Evolutionary conservation across 441 rosid species (phyloP).

Genomic region (Pelargonium citronellum): DNA sequence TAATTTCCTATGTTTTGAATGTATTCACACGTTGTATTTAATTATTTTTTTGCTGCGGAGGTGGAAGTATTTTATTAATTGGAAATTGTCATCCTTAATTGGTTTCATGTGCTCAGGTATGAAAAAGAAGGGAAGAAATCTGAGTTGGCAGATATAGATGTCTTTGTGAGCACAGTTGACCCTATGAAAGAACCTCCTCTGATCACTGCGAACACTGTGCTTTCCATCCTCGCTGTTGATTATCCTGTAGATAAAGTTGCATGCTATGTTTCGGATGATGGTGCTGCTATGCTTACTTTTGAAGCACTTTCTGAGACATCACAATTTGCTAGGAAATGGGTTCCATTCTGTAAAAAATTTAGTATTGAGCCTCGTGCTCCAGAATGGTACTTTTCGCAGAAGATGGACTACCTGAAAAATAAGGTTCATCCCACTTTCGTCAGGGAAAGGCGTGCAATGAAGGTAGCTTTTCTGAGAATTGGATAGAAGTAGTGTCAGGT

Average conservation of each 20-base stretch:
- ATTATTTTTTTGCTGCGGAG: neutral
- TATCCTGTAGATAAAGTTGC: slow-evolving; percentile 91
- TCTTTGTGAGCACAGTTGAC: slow-evolving; percentile 94
- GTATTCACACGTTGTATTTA: neutral
- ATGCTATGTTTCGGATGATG: slow-evolving; percentile 95
- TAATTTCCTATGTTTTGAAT: neutral
- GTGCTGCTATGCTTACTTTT: slow-evolving; percentile 97
- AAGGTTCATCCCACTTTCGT: slow-evolving; percentile 75
- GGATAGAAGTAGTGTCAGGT: neutral
- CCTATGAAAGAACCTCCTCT: slow-evolving; percentile 96
- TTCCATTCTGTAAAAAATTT: slow-evolving; percentile 85
- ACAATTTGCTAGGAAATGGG: slow-evolving; percentile 93
- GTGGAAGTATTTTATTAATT: too few species aligned
- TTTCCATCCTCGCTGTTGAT: slow-evolving; percentile 90
- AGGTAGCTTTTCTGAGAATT: slow-evolving; percentile 34
- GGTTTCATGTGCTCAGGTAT: slow-evolving; percentile 39
- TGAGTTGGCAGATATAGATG: slow-evolving; percentile 58
- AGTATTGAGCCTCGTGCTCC: slow-evolving; percentile 93
- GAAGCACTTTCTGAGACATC: slow-evolving; percentile 97
- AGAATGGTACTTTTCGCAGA: slow-evolving; percentile 83
- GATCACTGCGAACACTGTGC: slow-evolving; percentile 92
- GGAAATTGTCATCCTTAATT: too few species aligned
- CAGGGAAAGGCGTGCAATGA: slow-evolving; percentile 82
- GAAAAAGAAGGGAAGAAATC: slow-evolving; percentile 89
- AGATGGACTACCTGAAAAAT: slow-evolving; percentile 74